Evolutionary conservation across 2,329 filamentous ascomycete species (phyloP).

Genomic region (Pseudogymnoascus sp.): DNA sequence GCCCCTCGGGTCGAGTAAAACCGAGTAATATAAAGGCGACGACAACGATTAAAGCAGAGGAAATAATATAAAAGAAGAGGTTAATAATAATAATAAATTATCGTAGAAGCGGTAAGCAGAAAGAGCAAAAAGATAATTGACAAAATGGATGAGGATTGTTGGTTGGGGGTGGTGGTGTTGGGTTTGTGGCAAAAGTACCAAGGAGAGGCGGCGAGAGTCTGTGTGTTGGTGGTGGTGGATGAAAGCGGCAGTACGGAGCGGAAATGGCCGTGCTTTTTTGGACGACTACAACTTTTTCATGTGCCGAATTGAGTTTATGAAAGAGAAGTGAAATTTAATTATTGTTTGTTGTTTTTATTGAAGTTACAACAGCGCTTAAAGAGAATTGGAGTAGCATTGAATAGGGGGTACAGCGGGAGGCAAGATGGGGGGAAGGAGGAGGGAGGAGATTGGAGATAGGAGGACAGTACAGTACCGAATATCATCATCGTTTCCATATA

Average conservation of each 20-base stretch:
- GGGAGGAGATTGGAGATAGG: background rate
- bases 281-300: background rate
- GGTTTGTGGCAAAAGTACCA: background rate
- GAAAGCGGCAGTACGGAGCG: conserved; percentile 5
- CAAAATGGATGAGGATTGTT: background rate
- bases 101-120: background rate
- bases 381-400: background rate
- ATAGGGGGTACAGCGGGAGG: background rate
- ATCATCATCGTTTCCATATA: too few species aligned
- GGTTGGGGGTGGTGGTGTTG: background rate
- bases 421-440: background rate
- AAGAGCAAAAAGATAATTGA: background rate
- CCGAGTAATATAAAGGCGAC: background rate
- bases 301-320: background rate
- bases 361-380: background rate
- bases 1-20: background rate
- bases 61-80: background rate
- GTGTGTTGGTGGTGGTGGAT: conserved; percentile 2
- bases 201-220: background rate
- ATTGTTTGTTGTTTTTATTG: background rate
- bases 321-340: background rate
- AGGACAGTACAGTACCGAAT: background rate
- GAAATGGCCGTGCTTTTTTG: conserved; percentile 1
- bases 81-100: background rate
- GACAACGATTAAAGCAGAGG: background rate